phyloP scores from a whole-genome alignment of 2,329 filamentous ascomycete genomes.

The Aureobasidium sp. region DNA sequence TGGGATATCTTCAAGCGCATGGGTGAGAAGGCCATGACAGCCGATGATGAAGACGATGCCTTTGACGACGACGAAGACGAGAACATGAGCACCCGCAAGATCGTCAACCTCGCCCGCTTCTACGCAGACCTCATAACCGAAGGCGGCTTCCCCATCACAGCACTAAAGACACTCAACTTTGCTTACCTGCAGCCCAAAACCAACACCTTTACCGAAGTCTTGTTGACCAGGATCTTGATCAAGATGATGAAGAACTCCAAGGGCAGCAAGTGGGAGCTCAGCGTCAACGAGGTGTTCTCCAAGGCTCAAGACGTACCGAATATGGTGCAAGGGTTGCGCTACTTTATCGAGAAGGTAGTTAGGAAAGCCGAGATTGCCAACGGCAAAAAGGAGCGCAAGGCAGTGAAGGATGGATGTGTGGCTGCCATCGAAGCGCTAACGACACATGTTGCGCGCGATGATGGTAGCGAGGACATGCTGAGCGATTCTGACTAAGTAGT shows the following conservation, averaged over 20 bases:
- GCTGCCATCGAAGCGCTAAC: constrained; percentile 21
- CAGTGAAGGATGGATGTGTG: constrained; percentile 38
- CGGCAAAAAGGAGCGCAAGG: constrained; percentile 43
- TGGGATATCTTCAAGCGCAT: constrained; percentile 80
- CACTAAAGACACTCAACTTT: constrained; percentile 65
- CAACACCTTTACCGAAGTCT: constrained; percentile 67
- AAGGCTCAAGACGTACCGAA: constrained; percentile 56
- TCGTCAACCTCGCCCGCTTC: constrained; percentile 61
- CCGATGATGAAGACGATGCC: constrained; percentile 48
- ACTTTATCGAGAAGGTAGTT: constrained; percentile 70
- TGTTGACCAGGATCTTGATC: constrained; percentile 68
- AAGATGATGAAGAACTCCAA: constrained; percentile 34
- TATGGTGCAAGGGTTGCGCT: constrained; percentile 66
- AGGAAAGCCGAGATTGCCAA: constrained; percentile 51
- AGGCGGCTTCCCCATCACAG: constrained; percentile 48
- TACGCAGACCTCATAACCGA: constrained; percentile 56
- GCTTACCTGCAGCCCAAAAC: constrained; percentile 69
- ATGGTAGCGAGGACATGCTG: constrained; percentile 8
- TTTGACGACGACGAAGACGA: constrained; percentile 41
- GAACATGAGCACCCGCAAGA: constrained; percentile 45
- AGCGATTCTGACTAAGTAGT: constrained; percentile 7
- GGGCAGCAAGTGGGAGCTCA: constrained; percentile 44
- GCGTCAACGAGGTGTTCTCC: constrained; percentile 58
- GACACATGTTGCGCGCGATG: constrained; percentile 12
- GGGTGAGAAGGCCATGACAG: constrained; percentile 60